Evolutionary conservation across 164 flowering plant species (phyloP).

Genomic region (Annona cherimola): DNA sequence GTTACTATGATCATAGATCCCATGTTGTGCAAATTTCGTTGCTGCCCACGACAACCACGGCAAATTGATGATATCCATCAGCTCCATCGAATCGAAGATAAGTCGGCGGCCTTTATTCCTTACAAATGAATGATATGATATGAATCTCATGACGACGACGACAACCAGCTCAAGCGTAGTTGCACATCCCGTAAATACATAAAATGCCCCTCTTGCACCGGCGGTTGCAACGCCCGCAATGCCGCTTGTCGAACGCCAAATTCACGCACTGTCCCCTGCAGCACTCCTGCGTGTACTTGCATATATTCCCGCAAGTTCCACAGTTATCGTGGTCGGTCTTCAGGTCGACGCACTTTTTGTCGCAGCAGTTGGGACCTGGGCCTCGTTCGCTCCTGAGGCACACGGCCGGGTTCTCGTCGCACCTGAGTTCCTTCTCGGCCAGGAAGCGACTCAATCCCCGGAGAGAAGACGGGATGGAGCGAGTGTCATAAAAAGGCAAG

Average conservation of each 20-base stretch:
- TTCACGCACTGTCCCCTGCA: slow-evolving; percentile 32
- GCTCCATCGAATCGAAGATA: not conserved
- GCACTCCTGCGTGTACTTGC: slow-evolving; percentile 23
- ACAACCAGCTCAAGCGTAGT: slow-evolving; percentile 17
- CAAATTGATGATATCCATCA: not conserved
- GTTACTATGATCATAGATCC: too few species aligned
- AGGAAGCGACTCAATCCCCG: slow-evolving; percentile 10
- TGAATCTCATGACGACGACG: not conserved
- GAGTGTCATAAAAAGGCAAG: too few species aligned
- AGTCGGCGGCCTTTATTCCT: not conserved
- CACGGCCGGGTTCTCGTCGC: slow-evolving; percentile 17
- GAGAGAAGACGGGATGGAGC: slow-evolving; percentile 1
- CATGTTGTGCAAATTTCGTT: too few species aligned
- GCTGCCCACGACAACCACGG: too few species aligned
- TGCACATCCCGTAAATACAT: slow-evolving; percentile 32
- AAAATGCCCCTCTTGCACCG: slow-evolving; percentile 23
- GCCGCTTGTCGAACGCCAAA: slow-evolving; percentile 10
- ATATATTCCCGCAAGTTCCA: slow-evolving; percentile 32
- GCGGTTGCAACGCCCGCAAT: slow-evolving; percentile 29
- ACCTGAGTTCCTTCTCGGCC: not conserved
- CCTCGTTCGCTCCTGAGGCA: slow-evolving; percentile 18
- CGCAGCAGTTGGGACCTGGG: slow-evolving; percentile 29
- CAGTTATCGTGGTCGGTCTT: slow-evolving; percentile 21
- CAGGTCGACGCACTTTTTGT: slow-evolving; percentile 24
- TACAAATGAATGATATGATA: not conserved